Percentiles rank a stretch among this genome's conserved stretches.
These are phyloP conservation scores for Rubia yunnanensis DNA, from an alignment of 257 asterid genomes.

Conservation along the genomic window DNA sequence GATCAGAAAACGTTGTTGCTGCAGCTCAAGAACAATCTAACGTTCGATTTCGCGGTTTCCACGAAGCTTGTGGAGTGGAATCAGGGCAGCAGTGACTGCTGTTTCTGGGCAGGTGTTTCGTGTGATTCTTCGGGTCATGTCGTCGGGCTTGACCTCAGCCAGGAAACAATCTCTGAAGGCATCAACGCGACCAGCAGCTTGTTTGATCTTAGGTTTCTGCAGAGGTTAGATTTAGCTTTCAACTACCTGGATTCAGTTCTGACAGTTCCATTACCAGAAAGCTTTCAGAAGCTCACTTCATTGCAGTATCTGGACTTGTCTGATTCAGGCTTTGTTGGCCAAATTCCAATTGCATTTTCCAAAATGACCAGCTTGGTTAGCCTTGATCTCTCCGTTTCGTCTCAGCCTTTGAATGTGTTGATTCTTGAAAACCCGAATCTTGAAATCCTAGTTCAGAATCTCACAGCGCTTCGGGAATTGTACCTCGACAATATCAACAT, in stretches of 20 bases:
- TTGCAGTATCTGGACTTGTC: neutral
- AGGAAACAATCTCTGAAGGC: constrained; percentile 34
- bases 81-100: constrained; percentile 26
- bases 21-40: constrained; percentile 31
- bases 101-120: constrained; percentile 42
- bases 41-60: constrained; percentile 43
- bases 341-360: neutral
- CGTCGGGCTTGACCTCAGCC: constrained; percentile 39
- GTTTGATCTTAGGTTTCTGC: constrained; percentile 13
- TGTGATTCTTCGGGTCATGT: constrained; percentile 37
- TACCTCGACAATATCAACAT: constrained; percentile 33
- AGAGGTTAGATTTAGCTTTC: constrained; percentile 16
- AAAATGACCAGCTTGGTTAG: constrained; percentile 2
- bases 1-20: constrained; percentile 36
- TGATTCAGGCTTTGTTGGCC: neutral
- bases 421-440: constrained; percentile 17
- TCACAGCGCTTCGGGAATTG: constrained; percentile 24
- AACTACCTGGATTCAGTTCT: constrained; percentile 5
- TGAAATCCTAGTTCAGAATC: constrained; percentile 21
- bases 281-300: constrained; percentile 8
- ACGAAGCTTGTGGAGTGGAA: constrained; percentile 43
- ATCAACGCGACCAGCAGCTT: constrained; percentile 17
- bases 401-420: neutral
- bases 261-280: constrained; percentile 6
- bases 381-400: neutral